Evolutionary conservation across 1,139 yeast species (phyloP), one percentile per base, ranked within the genome.

Genomic region (Suhomyces ambrosiae): DNA sequence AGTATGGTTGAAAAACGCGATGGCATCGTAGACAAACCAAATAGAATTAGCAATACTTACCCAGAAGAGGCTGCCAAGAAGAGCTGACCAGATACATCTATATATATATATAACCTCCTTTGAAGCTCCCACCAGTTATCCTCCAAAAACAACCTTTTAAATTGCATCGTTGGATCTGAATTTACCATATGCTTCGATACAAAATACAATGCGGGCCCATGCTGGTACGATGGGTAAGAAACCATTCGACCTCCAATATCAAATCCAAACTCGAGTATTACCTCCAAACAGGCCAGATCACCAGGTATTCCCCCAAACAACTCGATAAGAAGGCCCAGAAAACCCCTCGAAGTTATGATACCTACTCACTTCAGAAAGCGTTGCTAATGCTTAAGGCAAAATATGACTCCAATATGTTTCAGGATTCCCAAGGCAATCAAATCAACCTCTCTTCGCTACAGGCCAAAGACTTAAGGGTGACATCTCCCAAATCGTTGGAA

Each of bases 211-310:
- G 10, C n/a, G n/a, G 30, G 10, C 22, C 22, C 22, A 19, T n/a
- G 22, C 9, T 9, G 22, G 22, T 19, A 24, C 17, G 23, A 13
- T 25, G 25, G 12, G 5, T 23, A 10, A 24, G 41, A 14, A 13
- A n/a, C 13, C 25, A 29, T 21, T 19, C 37, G 2, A 23, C 37
- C 12, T 46, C 58, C 19, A 46, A 52, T 32, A 18, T 18, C 5
- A 61, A 53, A 41, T 41, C 60, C 28, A 63, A 59, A 40, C 52
- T 66, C 26, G 50, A 54, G 12, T 50, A 58, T 44, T 64, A 61
- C 37, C 39, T 53, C 24, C 54, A 57, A 33, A 55, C 67, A 0
- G 71, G 71, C 2, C 56, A 60, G 35, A 45, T 61, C 22, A 34
- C 52, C 33, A 48, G 43, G 24, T 41, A 46, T 24, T 42, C 57